These are phyloP conservation scores for Paecilomyces formosus DNA, from an alignment of 2,329 filamentous ascomycete genomes.

Conservation along the genomic window DNA sequence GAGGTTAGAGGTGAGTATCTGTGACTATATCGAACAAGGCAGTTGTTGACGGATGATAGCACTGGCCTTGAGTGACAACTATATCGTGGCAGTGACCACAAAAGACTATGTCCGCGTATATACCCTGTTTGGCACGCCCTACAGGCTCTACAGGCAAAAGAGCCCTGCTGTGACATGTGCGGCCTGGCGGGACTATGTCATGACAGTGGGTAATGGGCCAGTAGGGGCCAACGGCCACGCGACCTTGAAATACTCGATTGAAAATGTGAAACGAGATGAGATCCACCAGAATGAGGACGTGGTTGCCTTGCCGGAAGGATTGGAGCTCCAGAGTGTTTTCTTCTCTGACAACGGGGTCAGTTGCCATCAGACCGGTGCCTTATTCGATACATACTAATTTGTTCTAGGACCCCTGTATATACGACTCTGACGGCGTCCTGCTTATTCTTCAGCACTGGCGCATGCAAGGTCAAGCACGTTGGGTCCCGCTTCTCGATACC, in stretches of 20 bases:
- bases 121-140: conserved; percentile 84
- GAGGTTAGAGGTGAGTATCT: conserved; percentile 51
- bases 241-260: conserved; percentile 79
- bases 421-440: conserved; percentile 84
- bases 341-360: conserved; percentile 84
- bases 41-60: conserved; percentile 35
- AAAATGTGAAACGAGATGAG: conserved; percentile 89
- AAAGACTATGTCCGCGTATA: conserved; percentile 86
- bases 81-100: conserved; percentile 80
- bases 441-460: conserved; percentile 89
- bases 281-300: conserved; percentile 92
- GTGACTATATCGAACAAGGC: not conserved
- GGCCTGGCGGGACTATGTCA: conserved; percentile 91
- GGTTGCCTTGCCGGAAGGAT: conserved; percentile 70
- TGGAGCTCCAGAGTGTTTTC: conserved; percentile 72
- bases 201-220: conserved; percentile 89
- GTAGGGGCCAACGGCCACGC: conserved; percentile 70
- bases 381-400: conserved; percentile 4
- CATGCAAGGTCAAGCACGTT: conserved; percentile 71
- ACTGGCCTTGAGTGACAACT: conserved; percentile 85
- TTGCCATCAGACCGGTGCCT: not conserved
- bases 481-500: conserved; percentile 90
- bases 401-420: conserved; percentile 80
- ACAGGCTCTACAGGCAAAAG: conserved; percentile 85
- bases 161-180: conserved; percentile 89